Percentiles rank a stretch among this genome's conserved stretches.
phyloP scores from a whole-genome alignment of 768 basidiomycete species.

The Mycena haematopus region DNA sequence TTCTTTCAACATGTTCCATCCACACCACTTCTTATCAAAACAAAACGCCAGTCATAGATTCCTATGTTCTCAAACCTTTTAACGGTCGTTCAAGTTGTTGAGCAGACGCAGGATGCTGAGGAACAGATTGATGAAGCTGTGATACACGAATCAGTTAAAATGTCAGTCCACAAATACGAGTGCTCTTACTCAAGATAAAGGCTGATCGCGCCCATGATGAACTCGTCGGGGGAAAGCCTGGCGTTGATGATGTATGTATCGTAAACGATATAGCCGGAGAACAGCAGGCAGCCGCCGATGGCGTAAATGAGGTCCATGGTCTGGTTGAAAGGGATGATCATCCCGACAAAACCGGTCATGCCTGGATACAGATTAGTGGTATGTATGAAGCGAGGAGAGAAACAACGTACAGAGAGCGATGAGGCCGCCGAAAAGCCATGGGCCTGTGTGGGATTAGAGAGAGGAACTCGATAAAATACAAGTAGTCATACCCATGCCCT shows the following conservation, averaged over 20 bases:
- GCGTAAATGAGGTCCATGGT: conserved; percentile 86
- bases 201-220: conserved; percentile 86
- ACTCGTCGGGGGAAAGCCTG: conserved; percentile 90
- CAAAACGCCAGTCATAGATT: too few relatives aligned
- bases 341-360: conserved; percentile 80
- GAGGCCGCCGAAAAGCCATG: conserved; percentile 87
- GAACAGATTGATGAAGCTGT: conserved; percentile 50
- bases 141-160: neutral
- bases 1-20: neutral
- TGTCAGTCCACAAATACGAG: neutral
- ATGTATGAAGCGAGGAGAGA: neutral
- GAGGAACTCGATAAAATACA: too few relatives aligned
- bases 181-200: conserved; percentile 91
- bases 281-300: conserved; percentile 78
- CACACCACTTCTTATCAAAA: too few relatives aligned
- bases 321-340: conserved; percentile 86
- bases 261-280: conserved; percentile 90
- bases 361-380: conserved; percentile 47
- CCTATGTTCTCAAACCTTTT: too few relatives aligned
- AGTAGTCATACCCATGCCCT: conserved; percentile 64
- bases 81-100: conserved; percentile 62
- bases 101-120: conserved; percentile 85
- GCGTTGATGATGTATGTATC: conserved; percentile 93
- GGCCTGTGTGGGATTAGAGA: conserved; percentile 33
- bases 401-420: conserved; percentile 70